Evolutionary conservation across 257 asterid species (phyloP).

Genomic region (Solanum tarapatanum): DNA sequence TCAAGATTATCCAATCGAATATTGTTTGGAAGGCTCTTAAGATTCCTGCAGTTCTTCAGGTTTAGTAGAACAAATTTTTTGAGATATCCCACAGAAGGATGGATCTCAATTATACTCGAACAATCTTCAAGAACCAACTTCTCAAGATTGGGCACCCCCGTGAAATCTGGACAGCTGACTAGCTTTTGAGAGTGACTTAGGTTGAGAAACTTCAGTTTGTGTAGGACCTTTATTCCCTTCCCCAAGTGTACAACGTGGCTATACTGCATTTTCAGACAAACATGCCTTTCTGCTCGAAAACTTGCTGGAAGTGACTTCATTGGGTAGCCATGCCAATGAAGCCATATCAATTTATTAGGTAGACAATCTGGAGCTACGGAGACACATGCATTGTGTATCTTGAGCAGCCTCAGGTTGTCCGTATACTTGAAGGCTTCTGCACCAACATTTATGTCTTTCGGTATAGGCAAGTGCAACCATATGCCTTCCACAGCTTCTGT

Average conservation of each 20-base stretch:
- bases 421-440: background rate
- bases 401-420: conserved; percentile 8
- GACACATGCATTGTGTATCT: conserved; percentile 2
- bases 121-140: conserved; percentile 1
- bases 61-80: background rate
- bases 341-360: background rate
- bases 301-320: background rate
- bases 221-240: conserved; percentile 6
- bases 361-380: background rate
- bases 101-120: background rate
- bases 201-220: conserved; percentile 8
- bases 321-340: conserved; percentile 5
- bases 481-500: conserved; percentile 7
- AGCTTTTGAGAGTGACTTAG: conserved; percentile 12
- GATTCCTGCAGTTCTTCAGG: conserved; percentile 1
- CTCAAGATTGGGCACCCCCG: conserved; percentile 4
- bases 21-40: background rate
- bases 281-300: background rate
- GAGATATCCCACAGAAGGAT: conserved; percentile 2
- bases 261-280: background rate
- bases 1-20: background rate
- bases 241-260: background rate
- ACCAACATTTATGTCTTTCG: background rate
- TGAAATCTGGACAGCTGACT: conserved; percentile 6
- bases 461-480: background rate